These are phyloP conservation scores for Dorcoceras hygrometricum DNA, from an alignment of 257 asterid species.

Conservation along the genomic window DNA sequence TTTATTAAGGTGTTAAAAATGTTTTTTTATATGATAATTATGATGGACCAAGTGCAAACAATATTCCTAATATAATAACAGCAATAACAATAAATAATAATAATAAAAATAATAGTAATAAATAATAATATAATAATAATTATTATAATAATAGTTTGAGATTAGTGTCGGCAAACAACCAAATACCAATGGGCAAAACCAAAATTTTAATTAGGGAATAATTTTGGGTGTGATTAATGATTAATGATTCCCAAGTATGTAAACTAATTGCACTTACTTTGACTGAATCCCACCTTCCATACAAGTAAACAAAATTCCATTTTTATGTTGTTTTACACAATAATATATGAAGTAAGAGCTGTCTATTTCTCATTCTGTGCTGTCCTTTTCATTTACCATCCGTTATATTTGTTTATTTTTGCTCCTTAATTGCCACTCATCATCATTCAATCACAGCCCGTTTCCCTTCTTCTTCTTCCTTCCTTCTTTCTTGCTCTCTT, in stretches of 20 bases:
- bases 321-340: too few species aligned
- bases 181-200: neutral
- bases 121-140: too few species aligned
- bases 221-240: neutral
- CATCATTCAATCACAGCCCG: neutral
- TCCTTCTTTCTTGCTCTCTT: neutral
- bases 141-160: too few species aligned
- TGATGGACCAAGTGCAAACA: too few species aligned
- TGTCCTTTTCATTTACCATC: neutral
- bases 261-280: too few species aligned
- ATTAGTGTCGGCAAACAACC: neutral
- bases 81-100: too few species aligned
- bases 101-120: too few species aligned
- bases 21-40: too few species aligned
- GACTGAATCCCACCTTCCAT: neutral
- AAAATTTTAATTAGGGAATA: neutral
- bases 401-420: neutral
- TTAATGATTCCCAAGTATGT: neutral
- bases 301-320: neutral
- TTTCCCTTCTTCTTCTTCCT: neutral
- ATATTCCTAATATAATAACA: too few species aligned
- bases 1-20: too few species aligned
- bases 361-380: neutral
- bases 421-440: constrained; percentile 1
- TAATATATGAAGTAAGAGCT: neutral